Evolutionary conservation across 2,329 filamentous ascomycete species (phyloP), one percentile per base, ranked within the genome.

Genomic region (Xylariaceae sp.): DNA sequence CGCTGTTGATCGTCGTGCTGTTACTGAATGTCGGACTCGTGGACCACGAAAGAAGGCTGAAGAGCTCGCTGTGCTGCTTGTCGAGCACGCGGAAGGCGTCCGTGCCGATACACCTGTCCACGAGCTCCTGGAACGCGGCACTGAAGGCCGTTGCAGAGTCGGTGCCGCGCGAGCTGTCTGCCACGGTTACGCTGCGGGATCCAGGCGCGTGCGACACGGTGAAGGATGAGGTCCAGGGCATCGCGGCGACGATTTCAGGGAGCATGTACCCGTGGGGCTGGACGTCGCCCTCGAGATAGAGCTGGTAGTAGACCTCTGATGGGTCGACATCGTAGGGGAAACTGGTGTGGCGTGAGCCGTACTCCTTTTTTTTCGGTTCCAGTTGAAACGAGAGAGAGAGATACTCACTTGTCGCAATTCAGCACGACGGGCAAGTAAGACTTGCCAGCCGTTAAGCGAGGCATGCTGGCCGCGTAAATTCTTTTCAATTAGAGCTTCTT

Each of bases 181-280:
- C 40, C 2, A 68, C 58, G 10, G 55, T 57, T 10, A 69, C 61
- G 21, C 57, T 62, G 41, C 60, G 57, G 3, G 56, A 57, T n/a
- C n/a, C n/a, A 6, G 56, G 38, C 20, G 27, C 45, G 42, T 60
- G 62, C 23, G 53, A 48, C 34, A 70, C 45, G 8, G 27, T 29
- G 49, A 71, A 70, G 5, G 63, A 61, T 3, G 59, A 22, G 3
- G 67, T 69, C 68, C 67, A 70, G 3, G 73, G 73, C 64, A 79
- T 73, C 33, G 65, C 63, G 22, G 64, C 46, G 12, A 77, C 69
- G 14, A 68, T 75, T 38, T 60, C 60, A 3, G 69, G 68, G 39
- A 72, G 67, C 37, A 79, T 64, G 61, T 75, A 75, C 53, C 76
- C 75, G 48, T 79, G 75, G 1, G 72, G 65, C 4, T 70, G 64